Percentiles rank a stretch among this genome's conserved stretches.
Conservation (phyloP, 2,329 filamentous ascomycete species). For the Nemania sp. region DNA sequence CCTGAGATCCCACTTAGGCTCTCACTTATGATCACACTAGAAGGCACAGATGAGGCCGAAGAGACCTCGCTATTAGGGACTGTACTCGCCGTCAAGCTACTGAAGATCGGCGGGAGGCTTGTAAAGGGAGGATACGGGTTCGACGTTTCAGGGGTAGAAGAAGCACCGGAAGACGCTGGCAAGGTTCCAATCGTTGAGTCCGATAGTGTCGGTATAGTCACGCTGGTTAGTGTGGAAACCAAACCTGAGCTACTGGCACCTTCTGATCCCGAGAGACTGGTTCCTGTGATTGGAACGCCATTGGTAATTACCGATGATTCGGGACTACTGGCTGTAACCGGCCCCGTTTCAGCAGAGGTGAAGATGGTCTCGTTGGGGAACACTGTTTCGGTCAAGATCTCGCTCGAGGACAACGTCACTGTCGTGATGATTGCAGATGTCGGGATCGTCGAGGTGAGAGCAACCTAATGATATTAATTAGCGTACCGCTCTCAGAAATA, state of each 20-base stretch:
- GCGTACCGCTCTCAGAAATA: slow-evolving; percentile 8
- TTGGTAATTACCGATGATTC: slow-evolving; percentile 5
- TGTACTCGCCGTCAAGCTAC: neutral
- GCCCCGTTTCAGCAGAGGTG: slow-evolving; percentile 29
- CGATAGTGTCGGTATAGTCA: neutral
- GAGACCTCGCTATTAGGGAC: slow-evolving; percentile 2
- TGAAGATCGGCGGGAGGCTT: slow-evolving; percentile 5
- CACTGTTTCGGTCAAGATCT: slow-evolving; percentile 28
- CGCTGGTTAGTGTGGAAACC: slow-evolving; percentile 14
- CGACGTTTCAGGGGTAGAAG: slow-evolving; percentile 11
- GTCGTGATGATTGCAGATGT: slow-evolving; percentile 22
- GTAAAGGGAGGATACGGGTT: slow-evolving; percentile 5
- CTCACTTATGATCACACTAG: slow-evolving; percentile 5
- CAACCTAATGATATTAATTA: slow-evolving; percentile 15
- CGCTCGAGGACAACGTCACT: slow-evolving; percentile 25
- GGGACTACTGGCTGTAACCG: slow-evolving; percentile 29
- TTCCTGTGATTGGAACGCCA: slow-evolving; percentile 13
- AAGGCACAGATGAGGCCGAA: neutral
- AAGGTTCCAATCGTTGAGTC: neutral
- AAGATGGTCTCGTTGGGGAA: slow-evolving; percentile 26
- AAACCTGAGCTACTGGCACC: no score
- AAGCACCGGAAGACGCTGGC: neutral
- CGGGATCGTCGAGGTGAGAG: slow-evolving; percentile 12
- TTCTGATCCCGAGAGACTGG: no score
- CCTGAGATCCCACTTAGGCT: no score